phyloP scores from a whole-genome alignment of 345 rosid genomes.

The Populus alba region DNA sequence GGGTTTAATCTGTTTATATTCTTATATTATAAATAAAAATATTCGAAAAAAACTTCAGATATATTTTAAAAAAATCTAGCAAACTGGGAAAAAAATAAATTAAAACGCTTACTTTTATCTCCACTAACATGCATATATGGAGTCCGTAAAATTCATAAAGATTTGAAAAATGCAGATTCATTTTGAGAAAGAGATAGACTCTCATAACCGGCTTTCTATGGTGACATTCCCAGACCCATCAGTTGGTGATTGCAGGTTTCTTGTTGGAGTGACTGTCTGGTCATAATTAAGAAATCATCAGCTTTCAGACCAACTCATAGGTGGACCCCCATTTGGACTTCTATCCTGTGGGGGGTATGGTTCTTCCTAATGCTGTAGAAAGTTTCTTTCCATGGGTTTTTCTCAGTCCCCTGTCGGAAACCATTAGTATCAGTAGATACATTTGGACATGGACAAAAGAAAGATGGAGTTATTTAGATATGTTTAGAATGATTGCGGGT shows the following conservation, averaged over 20 bases:
- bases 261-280: slow-evolving; percentile 68
- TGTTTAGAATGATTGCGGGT: slow-evolving; percentile 18
- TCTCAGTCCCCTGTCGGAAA: slow-evolving; percentile 32
- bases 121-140: no score
- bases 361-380: slow-evolving; percentile 30
- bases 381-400: slow-evolving; percentile 29
- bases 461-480: slow-evolving; percentile 24
- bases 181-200: no score
- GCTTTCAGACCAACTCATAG: slow-evolving; percentile 22
- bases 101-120: no score
- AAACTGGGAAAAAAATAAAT: no score
- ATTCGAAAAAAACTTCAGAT: no score
- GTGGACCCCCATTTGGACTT: slow-evolving; percentile 34
- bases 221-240: slow-evolving; percentile 86
- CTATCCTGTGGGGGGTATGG: slow-evolving; percentile 39
- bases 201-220: slow-evolving; percentile 44
- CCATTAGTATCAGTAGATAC: not conserved
- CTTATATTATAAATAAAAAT: no score
- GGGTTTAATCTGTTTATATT: no score
- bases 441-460: slow-evolving; percentile 13
- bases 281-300: slow-evolving; percentile 30
- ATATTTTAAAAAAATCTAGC: no score
- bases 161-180: no score
- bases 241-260: slow-evolving; percentile 81
- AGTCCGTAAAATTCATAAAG: no score